phyloP scores from a whole-genome alignment of 176 grass and related monocot species.

The Zoysia japonica region DNA sequence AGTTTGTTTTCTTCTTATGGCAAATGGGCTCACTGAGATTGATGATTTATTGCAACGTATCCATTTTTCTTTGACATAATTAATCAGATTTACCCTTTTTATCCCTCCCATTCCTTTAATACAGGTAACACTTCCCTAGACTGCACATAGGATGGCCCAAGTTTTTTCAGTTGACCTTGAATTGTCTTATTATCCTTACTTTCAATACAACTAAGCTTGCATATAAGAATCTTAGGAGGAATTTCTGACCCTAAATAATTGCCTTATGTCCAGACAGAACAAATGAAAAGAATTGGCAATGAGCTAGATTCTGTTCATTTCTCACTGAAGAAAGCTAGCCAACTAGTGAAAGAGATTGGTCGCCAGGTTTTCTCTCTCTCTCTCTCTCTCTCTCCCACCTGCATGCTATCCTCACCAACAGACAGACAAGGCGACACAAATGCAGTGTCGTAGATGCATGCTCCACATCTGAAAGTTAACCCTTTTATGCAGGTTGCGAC shows the following conservation, averaged over 20 bases:
- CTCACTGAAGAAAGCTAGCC: constrained; percentile 66
- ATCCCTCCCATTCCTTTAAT: neutral
- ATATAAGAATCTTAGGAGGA: neutral
- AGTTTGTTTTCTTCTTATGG: constrained; percentile 16
- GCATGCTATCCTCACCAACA: neutral
- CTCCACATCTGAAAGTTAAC: constrained; percentile 34
- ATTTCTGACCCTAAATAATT: neutral
- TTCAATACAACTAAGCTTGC: neutral
- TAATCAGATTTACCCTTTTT: constrained; percentile 3
- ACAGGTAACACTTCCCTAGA: neutral
- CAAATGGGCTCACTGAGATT: neutral
- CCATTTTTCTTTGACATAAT: neutral
- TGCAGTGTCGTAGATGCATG: neutral
- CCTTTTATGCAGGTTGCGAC: constrained; percentile 75
- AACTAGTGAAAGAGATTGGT: constrained; percentile 67
- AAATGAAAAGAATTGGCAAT: constrained; percentile 60
- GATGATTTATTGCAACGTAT: neutral
- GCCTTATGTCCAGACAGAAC: constrained; percentile 48
- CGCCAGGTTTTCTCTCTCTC: constrained; percentile 41
- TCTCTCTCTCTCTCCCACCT: neutral
- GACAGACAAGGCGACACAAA: neutral
- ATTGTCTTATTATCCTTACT: neutral
- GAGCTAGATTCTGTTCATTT: constrained; percentile 72
- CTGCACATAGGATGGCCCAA: neutral
- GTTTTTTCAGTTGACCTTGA: neutral